Evolutionary conservation across 1,284 basidiomycete genomes (phyloP).

Genomic region (Boletus hoseneyae): DNA sequence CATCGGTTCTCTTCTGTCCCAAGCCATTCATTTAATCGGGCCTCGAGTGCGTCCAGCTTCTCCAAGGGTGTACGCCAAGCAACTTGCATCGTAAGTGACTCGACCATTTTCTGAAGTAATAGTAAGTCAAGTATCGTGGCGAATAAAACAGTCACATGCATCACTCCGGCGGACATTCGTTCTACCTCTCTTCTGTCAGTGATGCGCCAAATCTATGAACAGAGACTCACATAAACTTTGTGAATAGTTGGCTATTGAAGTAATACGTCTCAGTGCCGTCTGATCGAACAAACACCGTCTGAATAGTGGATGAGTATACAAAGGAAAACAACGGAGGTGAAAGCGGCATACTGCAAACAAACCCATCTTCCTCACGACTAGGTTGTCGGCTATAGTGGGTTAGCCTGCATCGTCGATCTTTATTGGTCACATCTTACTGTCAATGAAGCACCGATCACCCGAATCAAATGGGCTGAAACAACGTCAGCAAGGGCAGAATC

Average conservation of each 20-base stretch:
- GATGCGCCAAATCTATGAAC: background rate
- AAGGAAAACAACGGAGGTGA: constrained; percentile 5
- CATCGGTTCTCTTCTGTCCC: constrained; percentile 72
- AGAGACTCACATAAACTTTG: constrained; percentile 61
- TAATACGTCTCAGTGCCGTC: constrained; percentile 77
- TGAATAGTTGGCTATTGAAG: constrained; percentile 71
- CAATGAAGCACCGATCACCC: constrained; percentile 72
- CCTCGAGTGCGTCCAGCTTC: constrained; percentile 66
- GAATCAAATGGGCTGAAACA: constrained; percentile 65
- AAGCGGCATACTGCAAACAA: constrained; percentile 56
- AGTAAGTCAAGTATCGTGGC: constrained; percentile 1
- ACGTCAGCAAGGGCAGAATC: constrained; percentile 16
- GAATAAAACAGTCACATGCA: constrained; percentile 33
- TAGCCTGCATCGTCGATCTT: background rate
- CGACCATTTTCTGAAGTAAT: constrained; percentile 56
- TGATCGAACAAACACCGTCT: constrained; percentile 62
- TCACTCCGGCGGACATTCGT: constrained; percentile 70
- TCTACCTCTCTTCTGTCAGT: constrained; percentile 32
- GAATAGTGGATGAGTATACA: constrained; percentile 8
- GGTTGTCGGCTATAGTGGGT: constrained; percentile 48
- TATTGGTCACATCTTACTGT: constrained; percentile 38
- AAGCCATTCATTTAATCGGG: constrained; percentile 67
- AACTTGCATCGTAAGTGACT: constrained; percentile 64
- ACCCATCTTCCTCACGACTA: constrained; percentile 75
- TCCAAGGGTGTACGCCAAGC: constrained; percentile 69